A percentile compares a stretch with the other conserved stretches of the same genome.
Evolutionary conservation across 2,329 filamentous ascomycete species (phyloP).

Genomic region (Chrysoporthe deuterocubensis): DNA sequence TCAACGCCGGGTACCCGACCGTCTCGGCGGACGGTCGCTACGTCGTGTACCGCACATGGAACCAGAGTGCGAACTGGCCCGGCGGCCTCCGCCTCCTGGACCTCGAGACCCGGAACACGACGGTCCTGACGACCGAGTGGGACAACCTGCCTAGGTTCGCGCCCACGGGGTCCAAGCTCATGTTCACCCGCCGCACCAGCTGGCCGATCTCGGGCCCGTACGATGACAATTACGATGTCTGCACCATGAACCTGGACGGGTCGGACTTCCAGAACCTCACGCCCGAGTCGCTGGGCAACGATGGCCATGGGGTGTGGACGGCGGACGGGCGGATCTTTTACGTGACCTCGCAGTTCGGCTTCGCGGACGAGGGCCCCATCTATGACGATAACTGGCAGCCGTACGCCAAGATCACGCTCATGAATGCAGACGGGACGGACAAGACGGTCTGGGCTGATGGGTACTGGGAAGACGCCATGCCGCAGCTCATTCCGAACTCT

Average conservation of each 20-base stretch:
- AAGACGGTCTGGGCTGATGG: conserved; percentile 36
- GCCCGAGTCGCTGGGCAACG: conserved; percentile 40
- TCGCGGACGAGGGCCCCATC: conserved; percentile 44
- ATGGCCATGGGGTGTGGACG: conserved; percentile 49
- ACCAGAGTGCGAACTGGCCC: conserved; percentile 25
- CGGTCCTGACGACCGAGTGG: conserved; percentile 39
- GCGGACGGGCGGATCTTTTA: conserved; percentile 46
- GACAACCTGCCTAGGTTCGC: conserved; percentile 45
- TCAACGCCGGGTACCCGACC: conserved; percentile 45
- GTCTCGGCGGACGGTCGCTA: conserved; percentile 42
- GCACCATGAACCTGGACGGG: conserved; percentile 46
- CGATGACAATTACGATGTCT: conserved; percentile 42
- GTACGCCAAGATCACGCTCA: conserved; percentile 47
- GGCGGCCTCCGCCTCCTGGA: conserved; percentile 40
- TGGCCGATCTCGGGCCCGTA: conserved; percentile 8
- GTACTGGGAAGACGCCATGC: conserved; percentile 40
- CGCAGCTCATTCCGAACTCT: conserved; percentile 23
- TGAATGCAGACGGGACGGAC: conserved; percentile 44
- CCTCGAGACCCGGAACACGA: conserved; percentile 31
- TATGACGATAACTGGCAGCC: conserved; percentile 50
- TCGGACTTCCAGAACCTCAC: conserved; percentile 41
- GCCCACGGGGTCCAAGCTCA: conserved; percentile 42
- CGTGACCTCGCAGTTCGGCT: conserved; percentile 46
- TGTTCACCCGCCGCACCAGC: conserved; percentile 43
- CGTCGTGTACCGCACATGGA: conserved; percentile 41